Base-by-base conservation (phyloP, 208 protist genomes). In the Porcisia deanei region DNA sequence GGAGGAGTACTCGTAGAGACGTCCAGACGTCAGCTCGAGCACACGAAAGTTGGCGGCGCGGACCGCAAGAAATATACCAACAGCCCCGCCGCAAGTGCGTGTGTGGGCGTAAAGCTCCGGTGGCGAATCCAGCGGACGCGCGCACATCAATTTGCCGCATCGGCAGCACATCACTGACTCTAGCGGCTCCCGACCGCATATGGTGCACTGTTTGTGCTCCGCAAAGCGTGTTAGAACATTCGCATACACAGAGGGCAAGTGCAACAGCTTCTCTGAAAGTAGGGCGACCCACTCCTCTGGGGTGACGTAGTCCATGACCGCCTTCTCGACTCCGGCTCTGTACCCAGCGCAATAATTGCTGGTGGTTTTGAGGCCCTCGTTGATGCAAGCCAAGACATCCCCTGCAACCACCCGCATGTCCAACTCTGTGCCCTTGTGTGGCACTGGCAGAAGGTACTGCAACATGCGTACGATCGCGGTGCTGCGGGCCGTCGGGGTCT, bases 61-160 rank as follows among this genome's bases (percentile, higher is more conserved):
- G 6, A 90, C 72, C 10, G 78, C 67, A 34, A 92, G 72, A 72
- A 87, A 94, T n/a, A 94, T 22, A 61, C 90, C 92, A 9, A 91
- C 53, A 43, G 85, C 88, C 3, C 81, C 81, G n/a, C 74, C 73
- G 73, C 91, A 96, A 34, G 30, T 30, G 37, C 82, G 83, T 22
- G 83, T 75, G 83, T 96, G 91, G 25, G 69, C n/a, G 71, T 87
- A 81, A 18, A 93, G 71, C 80, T 94, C 90, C 34, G 84, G 81
- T 30, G 52, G 22, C 57, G 70, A 52, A 47, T 47, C 55, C 43
- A 45, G 49, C 66, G 72, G 75, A 34, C 74, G 54, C 47, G 85
- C 53, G 70, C 88, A 91, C 57, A 94, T 70, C 12, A 77, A 39
- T 52, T 81, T 63, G 49, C 84, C 89, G 58, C 91, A 96, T 69